These are phyloP conservation scores for Suillus clintonianus DNA, from an alignment of 768 basidiomycete genomes.

Conservation along the genomic window DNA sequence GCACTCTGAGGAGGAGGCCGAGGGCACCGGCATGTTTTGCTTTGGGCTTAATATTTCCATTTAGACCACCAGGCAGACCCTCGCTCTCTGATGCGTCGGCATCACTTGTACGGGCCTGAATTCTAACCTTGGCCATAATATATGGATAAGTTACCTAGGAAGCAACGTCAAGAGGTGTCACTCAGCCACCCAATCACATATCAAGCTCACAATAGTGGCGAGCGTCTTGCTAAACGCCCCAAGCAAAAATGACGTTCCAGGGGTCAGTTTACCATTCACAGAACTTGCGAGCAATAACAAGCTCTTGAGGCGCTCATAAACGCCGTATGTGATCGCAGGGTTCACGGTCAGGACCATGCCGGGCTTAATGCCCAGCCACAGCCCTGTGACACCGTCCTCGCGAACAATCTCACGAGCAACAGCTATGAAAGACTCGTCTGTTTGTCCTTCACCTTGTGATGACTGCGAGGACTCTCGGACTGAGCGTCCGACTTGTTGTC, in stretches of 20 bases:
- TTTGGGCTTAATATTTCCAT: constrained; percentile 20
- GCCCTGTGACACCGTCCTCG: constrained; percentile 82
- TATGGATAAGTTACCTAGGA: constrained; percentile 89
- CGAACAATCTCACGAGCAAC: constrained; percentile 86
- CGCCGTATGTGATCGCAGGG: constrained; percentile 96
- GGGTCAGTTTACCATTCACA: constrained; percentile 65
- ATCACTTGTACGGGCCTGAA: constrained; percentile 80
- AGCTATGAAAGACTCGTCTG: constrained; percentile 73
- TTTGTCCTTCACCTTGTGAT: constrained; percentile 7
- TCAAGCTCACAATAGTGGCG: constrained; percentile 80
- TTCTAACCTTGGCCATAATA: constrained; percentile 95
- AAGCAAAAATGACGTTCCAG: constrained; percentile 78
- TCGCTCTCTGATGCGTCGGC: constrained; percentile 44
- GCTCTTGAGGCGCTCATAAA: constrained; percentile 89
- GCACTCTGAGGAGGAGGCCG: constrained; percentile 71
- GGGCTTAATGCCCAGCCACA: constrained; percentile 94
- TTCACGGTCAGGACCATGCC: constrained; percentile 95
- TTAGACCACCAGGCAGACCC: constrained; percentile 20
- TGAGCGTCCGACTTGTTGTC: constrained; percentile 84
- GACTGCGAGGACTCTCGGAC: not conserved
- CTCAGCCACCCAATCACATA: not conserved
- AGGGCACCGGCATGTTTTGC: constrained; percentile 70
- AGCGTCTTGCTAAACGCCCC: constrained; percentile 94
- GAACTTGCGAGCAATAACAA: constrained; percentile 60
- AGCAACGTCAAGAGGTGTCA: not conserved